These are phyloP conservation scores for Chondrus crispus DNA, from an alignment of 23 red algal species.

Conservation along the genomic window DNA sequence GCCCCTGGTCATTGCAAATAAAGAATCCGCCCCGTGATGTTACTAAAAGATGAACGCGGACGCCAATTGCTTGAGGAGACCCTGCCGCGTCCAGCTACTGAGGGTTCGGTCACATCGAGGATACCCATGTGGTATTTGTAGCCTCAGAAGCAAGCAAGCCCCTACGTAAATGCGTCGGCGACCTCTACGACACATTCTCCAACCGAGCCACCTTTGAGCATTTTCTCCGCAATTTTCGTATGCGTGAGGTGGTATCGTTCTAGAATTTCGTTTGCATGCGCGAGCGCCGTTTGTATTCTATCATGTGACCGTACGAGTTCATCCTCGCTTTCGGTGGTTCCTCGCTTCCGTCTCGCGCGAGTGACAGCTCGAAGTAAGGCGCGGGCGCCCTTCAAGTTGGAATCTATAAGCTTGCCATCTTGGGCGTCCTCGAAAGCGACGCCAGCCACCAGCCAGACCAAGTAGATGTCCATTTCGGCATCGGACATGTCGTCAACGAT, in stretches of 20 bases:
- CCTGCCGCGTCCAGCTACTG: too few species aligned
- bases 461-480: constrained; percentile 33
- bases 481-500: not conserved
- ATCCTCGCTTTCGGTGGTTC: not conserved
- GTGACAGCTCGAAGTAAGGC: not conserved
- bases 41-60: too few species aligned
- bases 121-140: too few species aligned
- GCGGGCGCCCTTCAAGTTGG: constrained; percentile 10
- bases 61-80: too few species aligned
- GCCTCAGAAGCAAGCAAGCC: too few species aligned
- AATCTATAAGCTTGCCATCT: constrained; percentile 72
- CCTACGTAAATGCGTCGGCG: too few species aligned
- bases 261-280: constrained; percentile 37
- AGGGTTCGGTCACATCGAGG: too few species aligned
- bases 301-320: too few species aligned
- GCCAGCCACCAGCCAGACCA: constrained; percentile 75
- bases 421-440: constrained; percentile 54
- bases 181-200: too few species aligned
- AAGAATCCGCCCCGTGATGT: too few species aligned
- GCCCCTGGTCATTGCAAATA: too few species aligned
- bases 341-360: not conserved
- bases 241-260: not conserved
- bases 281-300: constrained; percentile 13
- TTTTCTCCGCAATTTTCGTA: constrained; percentile 44
- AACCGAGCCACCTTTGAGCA: constrained; percentile 57